phyloP scores from a whole-genome alignment of 768 basidiomycete genomes.

The Cyathus striatus region DNA sequence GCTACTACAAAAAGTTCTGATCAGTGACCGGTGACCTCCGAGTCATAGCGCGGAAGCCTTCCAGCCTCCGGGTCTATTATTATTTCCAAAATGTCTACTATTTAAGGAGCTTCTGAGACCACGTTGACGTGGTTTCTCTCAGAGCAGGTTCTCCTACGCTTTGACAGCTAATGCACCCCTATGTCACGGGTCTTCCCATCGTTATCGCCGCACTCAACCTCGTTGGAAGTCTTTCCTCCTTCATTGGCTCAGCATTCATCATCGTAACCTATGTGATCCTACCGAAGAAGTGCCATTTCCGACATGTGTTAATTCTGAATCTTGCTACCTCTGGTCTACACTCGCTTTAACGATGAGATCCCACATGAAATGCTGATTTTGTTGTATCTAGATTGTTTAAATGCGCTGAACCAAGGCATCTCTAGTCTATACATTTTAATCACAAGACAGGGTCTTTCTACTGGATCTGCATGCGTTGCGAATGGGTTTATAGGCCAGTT shows the following conservation, averaged over 20 bases:
- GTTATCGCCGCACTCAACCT: slow-evolving; percentile 4
- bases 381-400: slow-evolving; percentile 9
- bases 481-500: neutral
- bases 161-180: no score
- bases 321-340: slow-evolving; percentile 8
- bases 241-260: slow-evolving; percentile 9
- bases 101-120: no score
- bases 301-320: slow-evolving; percentile 11
- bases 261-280: slow-evolving; percentile 9
- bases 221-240: slow-evolving; percentile 5
- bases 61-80: no score
- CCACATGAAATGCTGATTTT: no score
- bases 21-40: no score
- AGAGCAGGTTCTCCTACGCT: no score
- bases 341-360: no score
- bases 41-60: no score
- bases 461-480: neutral
- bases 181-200: neutral
- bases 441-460: neutral
- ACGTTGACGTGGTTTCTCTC: no score
- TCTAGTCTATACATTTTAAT: slow-evolving; percentile 8
- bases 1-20: no score
- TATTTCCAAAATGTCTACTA: no score
- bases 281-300: slow-evolving; percentile 8
- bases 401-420: slow-evolving; percentile 4